Conservation (phyloP, 768 basidiomycete genomes). For the Tulasnella calospora region DNA sequence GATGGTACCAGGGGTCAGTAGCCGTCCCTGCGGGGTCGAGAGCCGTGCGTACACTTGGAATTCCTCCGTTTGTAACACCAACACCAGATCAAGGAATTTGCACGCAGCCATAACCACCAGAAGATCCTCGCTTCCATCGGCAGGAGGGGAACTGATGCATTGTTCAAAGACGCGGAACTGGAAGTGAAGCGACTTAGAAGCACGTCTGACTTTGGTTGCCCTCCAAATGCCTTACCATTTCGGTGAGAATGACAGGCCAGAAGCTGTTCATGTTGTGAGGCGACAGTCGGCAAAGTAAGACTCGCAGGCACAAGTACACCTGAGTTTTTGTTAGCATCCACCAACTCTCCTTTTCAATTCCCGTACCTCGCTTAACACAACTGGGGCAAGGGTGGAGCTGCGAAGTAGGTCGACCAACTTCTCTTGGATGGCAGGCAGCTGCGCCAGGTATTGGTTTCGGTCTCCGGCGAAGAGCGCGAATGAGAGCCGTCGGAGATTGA, state of each 20-base stretch:
- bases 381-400: conserved; percentile 63
- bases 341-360: background rate
- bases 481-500: conserved; percentile 82
- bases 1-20: background rate
- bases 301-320: conserved; percentile 82
- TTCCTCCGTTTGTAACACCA: conserved; percentile 91
- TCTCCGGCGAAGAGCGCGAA: conserved; percentile 82
- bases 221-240: conserved; percentile 55
- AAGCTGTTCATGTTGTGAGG: conserved; percentile 89
- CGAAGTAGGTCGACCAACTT: conserved; percentile 90
- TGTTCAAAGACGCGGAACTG: conserved; percentile 90
- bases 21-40: background rate
- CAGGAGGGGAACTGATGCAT: conserved; percentile 62
- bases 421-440: conserved; percentile 92
- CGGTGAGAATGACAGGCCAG: conserved; percentile 93
- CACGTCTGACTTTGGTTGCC: background rate
- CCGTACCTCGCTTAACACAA: conserved; percentile 83
- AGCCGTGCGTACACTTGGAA: conserved; percentile 75
- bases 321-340: conserved; percentile 24
- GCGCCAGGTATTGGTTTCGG: conserved; percentile 84
- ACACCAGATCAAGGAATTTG: conserved; percentile 90
- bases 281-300: conserved; percentile 83
- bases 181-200: background rate
- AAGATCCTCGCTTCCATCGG: conserved; percentile 79
- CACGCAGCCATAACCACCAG: conserved; percentile 79